Conservation (phyloP, 2,329 filamentous ascomycete genomes). For the Aspergillus ruber region DNA sequence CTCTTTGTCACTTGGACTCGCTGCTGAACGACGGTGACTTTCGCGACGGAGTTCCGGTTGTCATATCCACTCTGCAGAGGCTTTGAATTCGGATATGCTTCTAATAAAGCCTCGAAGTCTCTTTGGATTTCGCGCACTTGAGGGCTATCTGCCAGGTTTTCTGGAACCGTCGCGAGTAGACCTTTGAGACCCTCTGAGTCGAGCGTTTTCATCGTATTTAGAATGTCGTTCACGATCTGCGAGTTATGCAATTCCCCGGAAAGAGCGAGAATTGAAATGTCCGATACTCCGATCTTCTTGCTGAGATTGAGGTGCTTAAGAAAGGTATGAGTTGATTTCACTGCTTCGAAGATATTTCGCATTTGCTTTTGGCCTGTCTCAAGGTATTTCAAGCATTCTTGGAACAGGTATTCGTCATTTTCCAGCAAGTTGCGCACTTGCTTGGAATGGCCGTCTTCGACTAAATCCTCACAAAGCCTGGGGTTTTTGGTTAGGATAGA, state of each 20-base stretch:
- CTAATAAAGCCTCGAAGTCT: slow-evolving; percentile 44
- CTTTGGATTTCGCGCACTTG: slow-evolving; percentile 39
- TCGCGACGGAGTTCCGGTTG: slow-evolving; percentile 52
- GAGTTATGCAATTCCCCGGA: slow-evolving; percentile 49
- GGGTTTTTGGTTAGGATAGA: no score
- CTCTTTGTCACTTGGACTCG: slow-evolving; percentile 54
- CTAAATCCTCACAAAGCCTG: slow-evolving; percentile 34
- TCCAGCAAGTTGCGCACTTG: slow-evolving; percentile 44
- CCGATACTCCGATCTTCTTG: slow-evolving; percentile 27
- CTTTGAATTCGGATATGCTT: slow-evolving; percentile 41
- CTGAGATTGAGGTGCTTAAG: slow-evolving; percentile 22
- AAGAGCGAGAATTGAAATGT: slow-evolving; percentile 37
- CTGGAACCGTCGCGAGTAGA: slow-evolving; percentile 35
- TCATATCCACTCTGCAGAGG: slow-evolving; percentile 69
- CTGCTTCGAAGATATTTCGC: slow-evolving; percentile 27
- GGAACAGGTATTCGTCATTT: slow-evolving; percentile 43
- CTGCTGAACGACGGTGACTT: slow-evolving; percentile 55
- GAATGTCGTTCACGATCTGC: slow-evolving; percentile 45
- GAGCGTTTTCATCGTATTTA: slow-evolving; percentile 47
- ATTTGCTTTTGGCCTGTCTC: slow-evolving; percentile 35
- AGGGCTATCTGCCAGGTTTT: slow-evolving; percentile 25
- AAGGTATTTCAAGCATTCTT: slow-evolving; percentile 35
- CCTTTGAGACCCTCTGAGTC: slow-evolving; percentile 44
- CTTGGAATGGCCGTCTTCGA: slow-evolving; percentile 30
- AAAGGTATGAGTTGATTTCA: slow-evolving; percentile 22